Base-by-base conservation (phyloP, 345 rosid species). In the Lumnitzera littorea region DNA sequence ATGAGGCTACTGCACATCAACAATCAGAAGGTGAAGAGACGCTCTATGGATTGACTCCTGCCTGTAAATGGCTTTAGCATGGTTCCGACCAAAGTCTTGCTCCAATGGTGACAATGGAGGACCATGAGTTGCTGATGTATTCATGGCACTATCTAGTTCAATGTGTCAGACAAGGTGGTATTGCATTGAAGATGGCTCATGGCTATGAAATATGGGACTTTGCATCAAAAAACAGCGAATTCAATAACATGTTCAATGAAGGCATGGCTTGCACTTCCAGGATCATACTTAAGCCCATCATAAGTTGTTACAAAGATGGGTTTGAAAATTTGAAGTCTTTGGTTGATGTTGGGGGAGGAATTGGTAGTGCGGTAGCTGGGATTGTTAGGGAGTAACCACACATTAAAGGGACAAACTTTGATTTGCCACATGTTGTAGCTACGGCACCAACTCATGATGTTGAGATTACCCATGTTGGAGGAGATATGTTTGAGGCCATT, bases 1-100 rank as follows among this genome's bases (percentile, higher is more conserved):
- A 67, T 79, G 82, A 61, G 84, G 56, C 62, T 74, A 68, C 62
- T n/a, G 66, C 61, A 50, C 64, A 67, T 6, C 50, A n/a, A n/a
- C 71, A 50, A 41, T 61, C 16, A 11, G 17, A n/a, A 27, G 47
- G 62, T 0, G 69, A 64, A 16, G 63, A 61, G 13, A 50, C 27
- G 0, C 59, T 60, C 5, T 78, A 76, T 5, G 59, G 50, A 13
- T 64, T 48, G 11, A 73, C 68, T 36, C 9, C 62, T 10, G 51
- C 53, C 3, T 81, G 83, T 9, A 68, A 57, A 6, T 70, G 74
- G 67, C 52, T 76, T 12, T 53, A 76, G 5, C 67, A 41, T 5
- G 66, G 17, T 53, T 67, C 67, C 2, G 76, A 79, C 12, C 15
- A 51, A 13, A 78, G 61, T 70, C 66, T 72, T 24, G 80, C 66